Conservation (phyloP, 2,329 filamentous ascomycete genomes). For the Exophiala mesophila region DNA sequence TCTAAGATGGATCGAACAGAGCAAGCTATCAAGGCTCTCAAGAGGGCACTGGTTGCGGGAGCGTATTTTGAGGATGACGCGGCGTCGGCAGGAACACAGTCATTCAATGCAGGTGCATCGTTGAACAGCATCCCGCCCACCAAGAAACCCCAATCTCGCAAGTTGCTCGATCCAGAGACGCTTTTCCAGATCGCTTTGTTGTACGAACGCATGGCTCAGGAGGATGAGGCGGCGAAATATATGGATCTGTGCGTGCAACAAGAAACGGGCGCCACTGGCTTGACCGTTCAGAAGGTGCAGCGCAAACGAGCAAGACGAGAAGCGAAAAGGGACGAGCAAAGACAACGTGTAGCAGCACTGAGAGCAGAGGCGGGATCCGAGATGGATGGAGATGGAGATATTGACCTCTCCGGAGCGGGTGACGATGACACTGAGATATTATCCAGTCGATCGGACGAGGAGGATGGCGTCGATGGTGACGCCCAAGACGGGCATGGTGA, state of each 20-base stretch:
- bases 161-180: slow-evolving; percentile 79
- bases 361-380: slow-evolving; percentile 6
- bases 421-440: slow-evolving; percentile 33
- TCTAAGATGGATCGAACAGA: slow-evolving; percentile 79
- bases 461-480: slow-evolving; percentile 36
- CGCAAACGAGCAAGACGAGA: slow-evolving; percentile 17
- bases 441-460: slow-evolving; percentile 23
- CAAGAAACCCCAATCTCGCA: slow-evolving; percentile 26
- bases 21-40: slow-evolving; percentile 94
- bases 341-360: slow-evolving; percentile 7
- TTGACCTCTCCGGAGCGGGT: slow-evolving; percentile 34
- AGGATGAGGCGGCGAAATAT: slow-evolving; percentile 75
- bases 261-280: slow-evolving; percentile 64
- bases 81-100: slow-evolving; percentile 25
- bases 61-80: slow-evolving; percentile 69
- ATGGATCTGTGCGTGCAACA: slow-evolving; percentile 96
- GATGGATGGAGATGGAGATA: slow-evolving; percentile 6
- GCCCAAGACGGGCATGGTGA: slow-evolving; percentile 34
- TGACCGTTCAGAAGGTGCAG: slow-evolving; percentile 19
- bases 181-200: slow-evolving; percentile 83
- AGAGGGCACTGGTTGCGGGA: slow-evolving; percentile 82
- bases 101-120: slow-evolving; percentile 24
- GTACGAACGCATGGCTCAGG: slow-evolving; percentile 71
- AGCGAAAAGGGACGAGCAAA: slow-evolving; percentile 13
- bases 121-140: slow-evolving; percentile 6